These are phyloP conservation scores for Ehretia macrophylla DNA, from an alignment of 257 asterid species.

Conservation along the genomic window DNA sequence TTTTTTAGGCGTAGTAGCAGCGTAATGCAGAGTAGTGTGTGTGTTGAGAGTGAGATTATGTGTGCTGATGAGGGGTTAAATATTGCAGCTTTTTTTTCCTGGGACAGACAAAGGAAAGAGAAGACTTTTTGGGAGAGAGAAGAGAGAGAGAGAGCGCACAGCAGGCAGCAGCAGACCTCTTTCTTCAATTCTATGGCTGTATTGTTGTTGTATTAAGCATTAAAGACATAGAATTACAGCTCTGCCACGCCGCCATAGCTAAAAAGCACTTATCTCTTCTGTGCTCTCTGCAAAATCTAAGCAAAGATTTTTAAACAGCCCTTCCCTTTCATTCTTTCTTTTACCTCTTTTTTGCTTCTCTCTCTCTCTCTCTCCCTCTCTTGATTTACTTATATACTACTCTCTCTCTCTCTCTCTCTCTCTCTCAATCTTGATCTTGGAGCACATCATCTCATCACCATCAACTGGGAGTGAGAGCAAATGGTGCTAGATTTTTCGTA, in stretches of 20 bases:
- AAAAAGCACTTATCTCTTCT: constrained; percentile 31
- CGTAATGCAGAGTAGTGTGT: constrained; percentile 17
- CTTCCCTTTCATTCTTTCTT: background rate
- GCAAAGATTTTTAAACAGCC: background rate
- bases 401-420: constrained; percentile 14
- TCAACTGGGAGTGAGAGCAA: constrained; percentile 14
- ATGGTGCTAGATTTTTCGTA: constrained; percentile 27
- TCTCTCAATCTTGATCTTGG: constrained; percentile 11
- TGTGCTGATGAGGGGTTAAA: background rate
- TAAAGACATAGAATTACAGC: constrained; percentile 67
- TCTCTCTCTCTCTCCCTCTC: background rate
- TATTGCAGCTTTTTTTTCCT: constrained; percentile 31
- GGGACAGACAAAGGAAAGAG: constrained; percentile 29
- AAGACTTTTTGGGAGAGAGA: constrained; percentile 36
- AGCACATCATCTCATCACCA: constrained; percentile 11
- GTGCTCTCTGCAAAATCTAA: background rate
- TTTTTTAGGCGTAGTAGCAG: constrained; percentile 1
- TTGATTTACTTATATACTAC: constrained; percentile 1
- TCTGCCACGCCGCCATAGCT: constrained; percentile 96
- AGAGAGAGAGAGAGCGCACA: background rate
- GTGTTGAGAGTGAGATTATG: constrained; percentile 1
- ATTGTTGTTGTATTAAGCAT: constrained; percentile 35
- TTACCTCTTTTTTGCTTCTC: constrained; percentile 10
- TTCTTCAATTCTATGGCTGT: constrained; percentile 49
- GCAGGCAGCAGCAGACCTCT: background rate